A percentile compares a stretch with the other conserved stretches of the same genome.
These are phyloP conservation scores for Chalciporus sp. DNA, from an alignment of 1,284 basidiomycete genomes.

Conservation along the genomic window DNA sequence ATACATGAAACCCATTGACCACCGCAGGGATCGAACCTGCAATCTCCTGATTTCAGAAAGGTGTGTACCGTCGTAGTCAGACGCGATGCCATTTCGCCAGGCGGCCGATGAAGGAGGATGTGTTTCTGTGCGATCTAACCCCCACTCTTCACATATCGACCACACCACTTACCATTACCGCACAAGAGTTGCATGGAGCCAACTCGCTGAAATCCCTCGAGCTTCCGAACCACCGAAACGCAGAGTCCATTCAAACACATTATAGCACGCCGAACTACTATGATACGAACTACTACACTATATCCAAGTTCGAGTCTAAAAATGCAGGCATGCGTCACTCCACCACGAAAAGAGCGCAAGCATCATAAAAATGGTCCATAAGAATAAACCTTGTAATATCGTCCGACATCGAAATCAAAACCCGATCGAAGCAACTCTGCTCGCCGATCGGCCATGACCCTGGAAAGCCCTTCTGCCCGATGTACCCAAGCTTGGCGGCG, in stretches of 20 bases:
- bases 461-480: background rate
- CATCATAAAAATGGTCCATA: background rate
- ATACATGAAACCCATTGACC: constrained; percentile 31
- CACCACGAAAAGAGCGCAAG: background rate
- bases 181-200: background rate
- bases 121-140: no score
- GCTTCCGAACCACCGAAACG: background rate
- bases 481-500: constrained; percentile 1
- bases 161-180: no score
- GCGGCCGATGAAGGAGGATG: constrained; percentile 9
- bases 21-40: constrained; percentile 53
- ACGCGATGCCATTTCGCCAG: constrained; percentile 71
- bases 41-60: constrained; percentile 51
- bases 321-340: background rate
- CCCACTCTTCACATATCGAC: no score
- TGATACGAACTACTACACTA: background rate
- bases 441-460: constrained; percentile 13
- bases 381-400: background rate
- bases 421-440: constrained; percentile 15
- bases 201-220: no score
- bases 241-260: background rate
- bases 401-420: constrained; percentile 9
- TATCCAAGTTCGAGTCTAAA: background rate
- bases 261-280: background rate
- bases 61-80: constrained; percentile 51